phyloP scores from a whole-genome alignment of 495 filamentous ascomycete genomes.

The Daldinia loculata region DNA sequence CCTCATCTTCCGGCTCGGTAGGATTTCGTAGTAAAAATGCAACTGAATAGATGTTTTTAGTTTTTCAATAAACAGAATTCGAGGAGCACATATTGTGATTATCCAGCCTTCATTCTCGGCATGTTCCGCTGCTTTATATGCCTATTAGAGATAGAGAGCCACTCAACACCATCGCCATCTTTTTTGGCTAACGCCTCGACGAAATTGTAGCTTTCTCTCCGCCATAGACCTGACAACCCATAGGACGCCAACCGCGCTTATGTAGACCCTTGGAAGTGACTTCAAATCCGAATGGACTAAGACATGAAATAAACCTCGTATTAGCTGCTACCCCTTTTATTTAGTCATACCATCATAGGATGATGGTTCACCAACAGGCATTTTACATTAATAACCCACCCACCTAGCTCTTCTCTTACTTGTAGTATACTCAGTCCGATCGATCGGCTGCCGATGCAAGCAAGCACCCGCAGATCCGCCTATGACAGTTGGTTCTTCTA shows the following conservation, averaged over 20 bases:
- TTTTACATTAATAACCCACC: conserved; percentile 5
- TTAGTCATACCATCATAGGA: conserved; percentile 7
- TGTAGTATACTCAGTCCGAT: not conserved
- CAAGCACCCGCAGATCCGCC: conserved; percentile 7
- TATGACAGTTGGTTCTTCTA: not conserved
- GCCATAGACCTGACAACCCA: too few species aligned
- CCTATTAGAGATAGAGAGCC: not conserved
- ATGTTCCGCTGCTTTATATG: not conserved
- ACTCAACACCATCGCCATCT: not conserved
- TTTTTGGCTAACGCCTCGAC: not conserved
- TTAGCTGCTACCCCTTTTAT: conserved; percentile 3
- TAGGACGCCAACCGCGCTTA: too few species aligned
- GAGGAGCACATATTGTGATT: not conserved
- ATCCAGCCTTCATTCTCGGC: not conserved
- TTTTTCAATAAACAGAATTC: not conserved
- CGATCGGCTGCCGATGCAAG: conserved; percentile 8
- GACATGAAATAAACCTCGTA: conserved; percentile 2
- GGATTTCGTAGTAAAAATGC: not conserved
- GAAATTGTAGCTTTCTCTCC: not conserved
- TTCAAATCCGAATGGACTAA: not conserved
- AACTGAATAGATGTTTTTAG: not conserved
- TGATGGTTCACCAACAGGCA: not conserved
- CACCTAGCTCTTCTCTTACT: not conserved
- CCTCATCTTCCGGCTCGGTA: conserved; percentile 5
- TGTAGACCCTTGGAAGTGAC: not conserved